Evolutionary conservation across 2,329 filamentous ascomycete species (phyloP), one percentile per base, ranked within the genome.

Genomic region (Fusarium sp.): DNA sequence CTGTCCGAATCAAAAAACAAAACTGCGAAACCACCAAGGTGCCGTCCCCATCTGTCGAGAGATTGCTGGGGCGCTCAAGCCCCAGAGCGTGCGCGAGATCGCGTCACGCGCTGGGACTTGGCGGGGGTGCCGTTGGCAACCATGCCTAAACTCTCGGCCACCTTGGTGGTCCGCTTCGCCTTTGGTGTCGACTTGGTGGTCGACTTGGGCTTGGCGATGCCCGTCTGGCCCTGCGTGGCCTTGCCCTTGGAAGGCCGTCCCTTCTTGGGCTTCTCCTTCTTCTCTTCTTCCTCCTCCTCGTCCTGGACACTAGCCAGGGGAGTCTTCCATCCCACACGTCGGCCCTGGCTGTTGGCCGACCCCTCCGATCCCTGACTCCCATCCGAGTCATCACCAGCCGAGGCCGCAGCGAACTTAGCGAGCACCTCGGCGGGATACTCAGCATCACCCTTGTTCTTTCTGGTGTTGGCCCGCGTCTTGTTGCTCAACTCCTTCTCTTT

Each of bases 381-480:
- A 19, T 74, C 72, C n/a, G 65, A 67, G 13, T 65, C 65, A 7
- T 74, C 76, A 26, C 53, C 62, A 43, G 60, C 60, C 49, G 57
- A 45, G 44, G 74, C 63, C 57, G 73, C 74, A 46, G 70, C 69
- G 55, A 72, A 62, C 67, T 70, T 77, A 65, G 76, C 79, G 46
- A 81, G 68, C 49, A 79, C 69, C 44, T 79, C 73, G 28, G 76
- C 73, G 17, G 79, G 78, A 52, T 77, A 77, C 71, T 79, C 77
- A 17, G 79, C 74, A 42, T 75, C 73, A 22, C 78, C 78, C 73
- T 69, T 79, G 68, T 81, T 81, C 64, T 65, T 76, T 56, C 67
- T 72, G 51, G 79, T 81, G 63, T 81, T 81, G 51, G 64, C 57
- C 22, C 76, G 75, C 8, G 79, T 81, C 67, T 78, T 76, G 33